Base-by-base conservation (phyloP, 1,284 basidiomycete genomes). In the Athelia psychrophila region DNA sequence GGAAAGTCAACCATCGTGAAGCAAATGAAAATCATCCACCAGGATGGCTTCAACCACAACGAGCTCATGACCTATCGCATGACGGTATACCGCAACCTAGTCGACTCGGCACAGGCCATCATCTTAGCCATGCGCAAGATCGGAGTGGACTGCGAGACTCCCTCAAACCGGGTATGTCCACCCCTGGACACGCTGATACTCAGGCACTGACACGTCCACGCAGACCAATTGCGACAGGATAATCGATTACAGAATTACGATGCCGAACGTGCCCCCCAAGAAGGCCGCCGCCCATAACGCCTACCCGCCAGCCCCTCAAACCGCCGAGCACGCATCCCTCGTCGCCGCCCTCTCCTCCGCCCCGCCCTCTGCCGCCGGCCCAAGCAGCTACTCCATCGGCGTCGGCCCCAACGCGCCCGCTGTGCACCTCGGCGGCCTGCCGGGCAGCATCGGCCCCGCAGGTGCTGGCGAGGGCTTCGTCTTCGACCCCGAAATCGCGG, bases 1-100 rank as follows among this genome's bases (percentile, higher is more conserved):
- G 96, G 95, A 30, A 98, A 98, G 75, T 91, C 86, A 4, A 98
- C 95, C 0, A 94, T 98, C 58, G 94, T 98, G 46, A 98, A 98
- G 72, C 96, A 98, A 73, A 98, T 98, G 95, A 98, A 97, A 79
- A 98, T 98, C 58, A 96, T 98, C 55, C 93, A 98, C 70, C 93
- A 98, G 70, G 88, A 91, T 61, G 96, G 96, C 8, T 98, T 95
- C 73, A 84, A 85, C 0, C 70, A 72, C 20, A 82, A 92, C 1
- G 95, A 98, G 69, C 81, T 95, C 36, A 73, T 89, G 55, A 77
- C 84, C 2, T 97, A 86, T 72, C 80, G 90, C 35, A 81, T 87
- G 1, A 87, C 89, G 18, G 86, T 98, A 46, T 92, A 95, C 80
- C 71, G 91, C 77, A 89, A 89, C 66, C 83, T 95, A 3, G 75